Evolutionary conservation across 2,329 filamentous ascomycete genomes (phyloP), one percentile per base, ranked within the genome.

Genomic region (Cercospora canescens): DNA sequence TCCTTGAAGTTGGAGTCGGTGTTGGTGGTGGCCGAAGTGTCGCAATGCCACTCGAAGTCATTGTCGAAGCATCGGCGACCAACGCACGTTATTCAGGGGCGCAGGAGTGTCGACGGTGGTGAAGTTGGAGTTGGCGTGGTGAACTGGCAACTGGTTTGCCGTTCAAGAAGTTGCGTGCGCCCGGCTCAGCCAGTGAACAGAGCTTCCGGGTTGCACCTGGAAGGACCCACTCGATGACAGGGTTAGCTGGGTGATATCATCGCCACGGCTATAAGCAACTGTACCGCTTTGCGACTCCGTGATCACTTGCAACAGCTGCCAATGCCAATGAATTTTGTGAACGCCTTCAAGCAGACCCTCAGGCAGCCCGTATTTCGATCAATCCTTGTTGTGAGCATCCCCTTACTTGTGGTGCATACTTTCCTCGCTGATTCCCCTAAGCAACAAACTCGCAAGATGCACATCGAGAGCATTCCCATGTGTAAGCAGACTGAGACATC

Each of bases 401-500:
- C 68, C 28, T 35, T 65, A 11, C 41, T 73, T 4, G 35, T 57
- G 41, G 68, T 52, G 50, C 69, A 55, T 16, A 55, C 55, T 14
- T 66, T 67, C 54, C 6, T 63, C 16, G 68, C 73, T 75, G 70
- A 75, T 70, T n/a, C 34, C 18, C n/a, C 26, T 34, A 71, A 74
- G 69, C 67, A 63, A 65, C 63, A 34, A 60, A 39, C 64, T 35
- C 68, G 73, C 66, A 76, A 76, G 66, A 95, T 95, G 92, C 91
- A 94, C 87, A 90, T 94, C 81, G 87, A 92, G 80, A 91, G 91
- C 72, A 94, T 95, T 80, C 91, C 91, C 64, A 94, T 95, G 91
- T 94, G 92, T 93, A 87, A 76, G 88, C 60, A 30, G 21, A 26
- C n/a, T 21, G 26, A 57, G 37, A 64, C 68, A 68, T 83, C 67